Percentiles rank a stretch among this genome's conserved stretches.
These are phyloP conservation scores for Pistacia integerrima DNA, from an alignment of 345 rosid species.

Conservation along the genomic window DNA sequence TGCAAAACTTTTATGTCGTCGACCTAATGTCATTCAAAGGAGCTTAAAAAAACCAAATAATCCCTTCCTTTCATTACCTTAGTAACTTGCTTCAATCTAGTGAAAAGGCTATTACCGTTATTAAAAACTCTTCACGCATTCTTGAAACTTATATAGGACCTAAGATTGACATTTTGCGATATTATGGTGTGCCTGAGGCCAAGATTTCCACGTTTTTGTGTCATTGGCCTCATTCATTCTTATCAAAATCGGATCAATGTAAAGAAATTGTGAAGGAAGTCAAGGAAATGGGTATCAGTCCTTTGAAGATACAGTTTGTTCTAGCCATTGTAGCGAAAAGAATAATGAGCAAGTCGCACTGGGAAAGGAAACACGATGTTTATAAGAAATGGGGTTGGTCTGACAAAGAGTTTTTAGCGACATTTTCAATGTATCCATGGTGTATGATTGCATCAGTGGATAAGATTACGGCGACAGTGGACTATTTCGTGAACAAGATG, in stretches of 20 bases:
- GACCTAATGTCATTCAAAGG: neutral
- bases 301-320: constrained; percentile 15
- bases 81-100: constrained; percentile 14
- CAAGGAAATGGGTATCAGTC: constrained; percentile 30
- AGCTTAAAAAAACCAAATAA: constrained; percentile 18
- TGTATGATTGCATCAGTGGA: neutral
- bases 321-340: constrained; percentile 9
- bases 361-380: constrained; percentile 22
- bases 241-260: neutral
- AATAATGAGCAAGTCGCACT: neutral
- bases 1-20: neutral
- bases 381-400: constrained; percentile 38
- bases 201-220: neutral
- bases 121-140: neutral
- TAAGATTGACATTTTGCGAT: neutral
- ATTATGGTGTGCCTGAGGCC: constrained; percentile 19
- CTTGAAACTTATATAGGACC: neutral
- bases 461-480: constrained; percentile 16
- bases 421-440: constrained; percentile 14
- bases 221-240: neutral
- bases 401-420: constrained; percentile 20
- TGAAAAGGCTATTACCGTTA: neutral
- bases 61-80: constrained; percentile 7
- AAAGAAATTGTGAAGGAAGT: constrained; percentile 21
- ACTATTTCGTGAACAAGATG: constrained; percentile 27